phyloP scores from a whole-genome alignment of 2,329 filamentous ascomycete genomes.

The Rugonectria rugulosa region DNA sequence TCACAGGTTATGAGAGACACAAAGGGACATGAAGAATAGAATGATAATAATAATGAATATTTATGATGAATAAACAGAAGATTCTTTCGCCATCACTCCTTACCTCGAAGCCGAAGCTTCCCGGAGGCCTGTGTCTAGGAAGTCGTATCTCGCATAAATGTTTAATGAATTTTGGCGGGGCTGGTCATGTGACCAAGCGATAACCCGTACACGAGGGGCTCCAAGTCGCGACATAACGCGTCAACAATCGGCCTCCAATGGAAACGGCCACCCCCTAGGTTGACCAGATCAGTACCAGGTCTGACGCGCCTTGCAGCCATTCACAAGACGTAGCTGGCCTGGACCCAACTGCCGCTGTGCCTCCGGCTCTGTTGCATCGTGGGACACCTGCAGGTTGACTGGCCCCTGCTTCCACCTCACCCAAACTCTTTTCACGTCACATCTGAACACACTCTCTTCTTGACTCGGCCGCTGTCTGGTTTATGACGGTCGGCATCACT shows the following conservation, averaged over 20 bases:
- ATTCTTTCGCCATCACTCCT: no score
- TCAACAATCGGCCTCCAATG: slow-evolving; percentile 19
- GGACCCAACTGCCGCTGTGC: background rate
- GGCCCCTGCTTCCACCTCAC: background rate
- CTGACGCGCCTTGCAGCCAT: slow-evolving; percentile 29
- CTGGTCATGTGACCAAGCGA: slow-evolving; percentile 33
- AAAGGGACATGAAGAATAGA: background rate
- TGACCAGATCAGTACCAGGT: slow-evolving; percentile 7
- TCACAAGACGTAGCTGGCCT: slow-evolving; percentile 8
- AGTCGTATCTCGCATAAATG: background rate
- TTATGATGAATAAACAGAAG: no score
- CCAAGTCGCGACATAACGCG: slow-evolving; percentile 32
- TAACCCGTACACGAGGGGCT: slow-evolving; percentile 12
- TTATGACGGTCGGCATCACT: slow-evolving; percentile 47
- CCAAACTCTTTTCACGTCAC: background rate
- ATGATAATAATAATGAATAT: background rate
- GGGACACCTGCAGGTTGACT: background rate
- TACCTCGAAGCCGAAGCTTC: background rate
- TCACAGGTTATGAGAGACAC: background rate
- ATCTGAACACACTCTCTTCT: background rate
- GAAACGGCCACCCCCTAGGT: slow-evolving; percentile 17
- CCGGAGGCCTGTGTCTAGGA: no score
- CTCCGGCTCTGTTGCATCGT: background rate
- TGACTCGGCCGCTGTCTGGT: slow-evolving; percentile 27
- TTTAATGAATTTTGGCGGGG: background rate